A percentile compares a stretch with the other conserved stretches of the same genome.
Conservation (phyloP, 139 green algal species). For the Zygnema cylindricum region DNA sequence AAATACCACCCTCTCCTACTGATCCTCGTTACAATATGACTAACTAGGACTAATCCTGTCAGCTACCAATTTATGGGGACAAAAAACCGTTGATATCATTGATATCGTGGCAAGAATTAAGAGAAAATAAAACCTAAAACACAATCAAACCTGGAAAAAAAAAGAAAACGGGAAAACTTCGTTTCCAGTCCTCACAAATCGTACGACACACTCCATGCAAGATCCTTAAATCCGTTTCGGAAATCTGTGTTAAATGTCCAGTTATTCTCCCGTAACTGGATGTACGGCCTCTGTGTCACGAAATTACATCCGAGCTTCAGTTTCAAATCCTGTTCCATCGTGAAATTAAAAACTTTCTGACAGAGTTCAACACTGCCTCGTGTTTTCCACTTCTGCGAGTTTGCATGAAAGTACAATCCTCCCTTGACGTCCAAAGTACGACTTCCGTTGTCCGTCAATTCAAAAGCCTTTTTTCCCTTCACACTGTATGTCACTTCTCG, state of each 20-base stretch:
- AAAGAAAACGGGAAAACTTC: not conserved
- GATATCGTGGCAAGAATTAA: too few relatives aligned
- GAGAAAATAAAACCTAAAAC: too few relatives aligned
- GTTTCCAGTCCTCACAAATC: constrained; percentile 28
- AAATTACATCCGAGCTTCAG: constrained; percentile 70
- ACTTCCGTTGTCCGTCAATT: constrained; percentile 65
- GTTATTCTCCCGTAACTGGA: constrained; percentile 76
- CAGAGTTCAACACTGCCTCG: constrained; percentile 66
- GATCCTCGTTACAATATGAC: too few relatives aligned
- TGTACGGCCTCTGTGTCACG: constrained; percentile 58
- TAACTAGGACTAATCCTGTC: too few relatives aligned
- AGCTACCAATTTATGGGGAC: too few relatives aligned
- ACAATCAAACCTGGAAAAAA: too few relatives aligned
- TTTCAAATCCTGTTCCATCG: constrained; percentile 76
- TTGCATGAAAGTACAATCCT: constrained; percentile 40
- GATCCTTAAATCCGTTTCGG: constrained; percentile 1
- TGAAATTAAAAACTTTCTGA: constrained; percentile 79
- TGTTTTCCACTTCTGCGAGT: constrained; percentile 23
- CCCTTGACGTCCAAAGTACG: constrained; percentile 67
- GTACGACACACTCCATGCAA: constrained; percentile 33
- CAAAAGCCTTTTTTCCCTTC: constrained; percentile 65
- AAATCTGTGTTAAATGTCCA: constrained; percentile 71
- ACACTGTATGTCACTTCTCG: constrained; percentile 65
- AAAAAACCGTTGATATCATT: too few relatives aligned
- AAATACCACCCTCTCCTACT: too few relatives aligned